Evolutionary conservation across 148 eudicot genomes (phyloP), one percentile per base, ranked within the genome.

Genomic region (Hydrangea macrophylla): DNA sequence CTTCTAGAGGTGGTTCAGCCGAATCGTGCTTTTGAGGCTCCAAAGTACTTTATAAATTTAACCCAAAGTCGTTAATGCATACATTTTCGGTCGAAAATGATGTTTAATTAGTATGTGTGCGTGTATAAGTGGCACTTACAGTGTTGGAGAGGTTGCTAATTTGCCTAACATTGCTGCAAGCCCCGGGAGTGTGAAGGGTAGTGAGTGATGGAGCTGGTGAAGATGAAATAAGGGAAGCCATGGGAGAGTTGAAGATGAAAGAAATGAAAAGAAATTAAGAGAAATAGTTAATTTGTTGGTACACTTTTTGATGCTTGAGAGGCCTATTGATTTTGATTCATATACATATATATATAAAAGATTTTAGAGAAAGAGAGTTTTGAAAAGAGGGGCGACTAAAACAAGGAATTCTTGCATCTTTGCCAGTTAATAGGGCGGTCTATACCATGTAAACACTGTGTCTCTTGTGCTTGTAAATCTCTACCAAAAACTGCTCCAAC

Each of bases 211-310:
- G 68, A 55, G 69, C 60, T 20, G 66, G 11, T 51, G 66, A 55
- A 54, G 79, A 39, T 42, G 79, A 60, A 40, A 44, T 23, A 60
- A 71, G 6, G 13, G 80, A 65, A 65, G 74, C 75, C 67, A 54
- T 76, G 56, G 26, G 22, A 65, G 18, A 42, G n/a, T 11, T 6
- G 39, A 35, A 35, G n/a, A 3, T 35, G 39, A 4, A 35, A 35
- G 60, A 2, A 24, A 17, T 15, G 7, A 30, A 31, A 18, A 8
- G 24, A 18, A 25, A 11, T n/a, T n/a, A n/a, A 35, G 39, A 35
- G 39, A 35, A 4, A 35, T 4, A 35, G 39, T 8, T 35, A 3
- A 35, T 3, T 3, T 35, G 39, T 35, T 35, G 39, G 39, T 3
- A 35, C 5, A 8, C 39, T 8, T 35, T 35, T 35, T 35, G 39